A percentile compares a stretch with the other conserved stretches of the same genome.
phyloP scores from a whole-genome alignment of 2,329 filamentous ascomycete genomes.

The Colletotrichum scovillei region DNA sequence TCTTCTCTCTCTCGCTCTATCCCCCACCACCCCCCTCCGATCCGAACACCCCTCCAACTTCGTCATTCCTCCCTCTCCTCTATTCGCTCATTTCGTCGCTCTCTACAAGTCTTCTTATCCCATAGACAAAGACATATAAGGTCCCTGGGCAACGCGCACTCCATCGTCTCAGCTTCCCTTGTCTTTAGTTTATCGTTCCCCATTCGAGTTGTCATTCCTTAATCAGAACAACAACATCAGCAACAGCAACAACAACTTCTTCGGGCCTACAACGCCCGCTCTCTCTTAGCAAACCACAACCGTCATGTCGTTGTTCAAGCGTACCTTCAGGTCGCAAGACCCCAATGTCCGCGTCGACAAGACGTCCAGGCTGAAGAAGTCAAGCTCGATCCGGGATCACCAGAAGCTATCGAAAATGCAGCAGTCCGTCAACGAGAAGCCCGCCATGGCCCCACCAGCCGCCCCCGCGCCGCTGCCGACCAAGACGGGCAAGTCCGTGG shows the following conservation, averaged over 20 bases:
- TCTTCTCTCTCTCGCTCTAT: constrained; percentile 49
- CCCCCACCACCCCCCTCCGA: constrained; percentile 41
- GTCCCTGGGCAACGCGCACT: constrained; percentile 25
- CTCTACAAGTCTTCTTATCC: constrained; percentile 50
- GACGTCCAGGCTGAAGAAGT: constrained; percentile 81
- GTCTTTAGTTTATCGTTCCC: constrained; percentile 43
- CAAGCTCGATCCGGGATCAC: constrained; percentile 71
- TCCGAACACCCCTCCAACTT: constrained; percentile 43
- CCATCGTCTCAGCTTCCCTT: constrained; percentile 47
- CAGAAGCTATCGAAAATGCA: constrained; percentile 87
- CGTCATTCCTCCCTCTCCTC: constrained; percentile 26
- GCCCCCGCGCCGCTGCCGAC: constrained; percentile 63
- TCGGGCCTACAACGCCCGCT: constrained; percentile 12
- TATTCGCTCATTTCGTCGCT: constrained; percentile 64
- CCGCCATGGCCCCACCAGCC: constrained; percentile 45
- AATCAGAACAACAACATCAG: constrained; percentile 14
- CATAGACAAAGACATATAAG: constrained; percentile 33
- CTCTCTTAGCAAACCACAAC: constrained; percentile 43
- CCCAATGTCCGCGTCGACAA: constrained; percentile 79
- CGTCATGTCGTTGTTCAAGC: constrained; percentile 82
- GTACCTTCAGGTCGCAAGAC: constrained; percentile 85
- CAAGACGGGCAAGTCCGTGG: constrained; percentile 40
- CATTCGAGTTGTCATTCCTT: constrained; percentile 36
- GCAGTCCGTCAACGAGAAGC: constrained; percentile 77
- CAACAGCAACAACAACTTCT: constrained; percentile 14